phyloP scores from a whole-genome alignment of 495 filamentous ascomycete genomes.

The Neurospora tetrasperma region DNA sequence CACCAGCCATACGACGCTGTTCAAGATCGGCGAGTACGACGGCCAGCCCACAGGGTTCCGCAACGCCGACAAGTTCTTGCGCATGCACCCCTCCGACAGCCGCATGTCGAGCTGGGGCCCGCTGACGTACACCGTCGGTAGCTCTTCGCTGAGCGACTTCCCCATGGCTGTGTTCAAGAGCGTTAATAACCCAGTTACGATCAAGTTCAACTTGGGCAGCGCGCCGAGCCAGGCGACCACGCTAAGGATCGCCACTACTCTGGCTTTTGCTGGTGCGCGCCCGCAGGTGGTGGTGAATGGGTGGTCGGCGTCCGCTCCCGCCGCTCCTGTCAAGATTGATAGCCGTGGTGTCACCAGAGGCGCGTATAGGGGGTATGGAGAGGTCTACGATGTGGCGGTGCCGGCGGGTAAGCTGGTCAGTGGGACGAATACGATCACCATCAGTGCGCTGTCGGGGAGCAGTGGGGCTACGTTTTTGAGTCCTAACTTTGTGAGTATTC shows the following conservation, averaged over 20 bases:
- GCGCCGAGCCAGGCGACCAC: constrained; percentile 41
- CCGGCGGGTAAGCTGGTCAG: constrained; percentile 44
- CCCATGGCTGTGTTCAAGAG: constrained; percentile 58
- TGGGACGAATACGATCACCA: constrained; percentile 53
- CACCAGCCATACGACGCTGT: constrained; percentile 38
- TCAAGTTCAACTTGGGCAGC: constrained; percentile 46
- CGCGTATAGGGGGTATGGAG: constrained; percentile 50
- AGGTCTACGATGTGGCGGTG: constrained; percentile 49
- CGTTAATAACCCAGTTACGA: constrained; percentile 52
- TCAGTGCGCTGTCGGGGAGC: constrained; percentile 49
- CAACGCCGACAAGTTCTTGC: constrained; percentile 53
- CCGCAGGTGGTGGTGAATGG: constrained; percentile 42
- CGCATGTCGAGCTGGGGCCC: constrained; percentile 53
- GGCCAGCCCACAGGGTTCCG: constrained; percentile 54
- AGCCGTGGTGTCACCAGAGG: constrained; percentile 54
- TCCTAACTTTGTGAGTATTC: constrained; percentile 50
- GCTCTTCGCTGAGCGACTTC: constrained; percentile 39
- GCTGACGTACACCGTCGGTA: constrained; percentile 49
- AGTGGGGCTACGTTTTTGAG: constrained; percentile 42
- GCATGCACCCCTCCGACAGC: constrained; percentile 56
- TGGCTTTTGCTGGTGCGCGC: constrained; percentile 48
- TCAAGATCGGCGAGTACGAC: constrained; percentile 55
- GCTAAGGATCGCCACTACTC: constrained; percentile 52
- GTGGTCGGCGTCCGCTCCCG: constrained; percentile 35
- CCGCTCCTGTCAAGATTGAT: constrained; percentile 53